These are phyloP conservation scores for Bigelowiella natans DNA, from an alignment of 78 protist genomes.

Conservation along the genomic window DNA sequence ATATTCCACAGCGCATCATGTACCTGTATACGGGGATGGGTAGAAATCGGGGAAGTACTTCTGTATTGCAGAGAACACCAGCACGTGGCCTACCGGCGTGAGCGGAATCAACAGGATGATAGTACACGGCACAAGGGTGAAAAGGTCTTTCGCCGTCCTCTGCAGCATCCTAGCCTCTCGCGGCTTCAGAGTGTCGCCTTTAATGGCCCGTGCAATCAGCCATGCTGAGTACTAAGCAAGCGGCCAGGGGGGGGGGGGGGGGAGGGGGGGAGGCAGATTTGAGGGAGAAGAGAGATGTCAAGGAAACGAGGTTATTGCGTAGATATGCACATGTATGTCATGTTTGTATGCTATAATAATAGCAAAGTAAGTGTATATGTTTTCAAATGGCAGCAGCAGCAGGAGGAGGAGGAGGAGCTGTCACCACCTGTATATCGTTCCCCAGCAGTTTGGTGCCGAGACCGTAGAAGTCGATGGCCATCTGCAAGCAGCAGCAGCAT, in stretches of 20 bases:
- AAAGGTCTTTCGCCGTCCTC: neutral
- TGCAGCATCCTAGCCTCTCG: neutral
- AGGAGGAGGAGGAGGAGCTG: no score
- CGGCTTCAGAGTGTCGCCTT: neutral
- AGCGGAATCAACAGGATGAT: neutral
- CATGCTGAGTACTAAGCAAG: neutral
- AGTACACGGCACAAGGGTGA: neutral
- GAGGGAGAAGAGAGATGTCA: no score
- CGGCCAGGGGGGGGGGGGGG: no score
- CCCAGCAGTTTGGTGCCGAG: neutral
- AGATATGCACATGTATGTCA: no score
- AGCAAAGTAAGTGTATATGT: no score
- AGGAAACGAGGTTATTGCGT: no score
- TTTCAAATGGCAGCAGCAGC: no score
- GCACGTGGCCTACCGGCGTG: neutral
- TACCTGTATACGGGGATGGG: neutral
- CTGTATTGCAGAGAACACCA: neutral
- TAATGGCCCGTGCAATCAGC: neutral
- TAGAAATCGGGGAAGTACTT: neutral
- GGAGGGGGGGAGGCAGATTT: no score
- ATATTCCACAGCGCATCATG: no score
- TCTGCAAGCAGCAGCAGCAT: no score
- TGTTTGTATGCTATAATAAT: no score
- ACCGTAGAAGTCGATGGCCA: neutral
- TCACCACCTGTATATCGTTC: neutral